These are phyloP conservation scores for Penicillium sp. DNA, from an alignment of 2,329 filamentous ascomycete genomes.

Conservation along the genomic window DNA sequence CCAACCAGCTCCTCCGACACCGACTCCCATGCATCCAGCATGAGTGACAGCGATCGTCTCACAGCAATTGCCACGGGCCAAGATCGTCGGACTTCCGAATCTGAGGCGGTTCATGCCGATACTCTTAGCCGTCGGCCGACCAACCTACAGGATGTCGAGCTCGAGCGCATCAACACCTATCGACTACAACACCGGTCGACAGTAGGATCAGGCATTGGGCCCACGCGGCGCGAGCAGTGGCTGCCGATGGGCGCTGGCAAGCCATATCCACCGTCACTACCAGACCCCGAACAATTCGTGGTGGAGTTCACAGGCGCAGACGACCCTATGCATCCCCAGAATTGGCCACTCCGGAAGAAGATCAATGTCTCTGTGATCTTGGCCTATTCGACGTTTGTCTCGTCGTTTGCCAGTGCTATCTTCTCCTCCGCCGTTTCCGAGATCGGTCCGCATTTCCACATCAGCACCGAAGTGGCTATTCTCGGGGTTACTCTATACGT, in stretches of 20 bases:
- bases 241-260: constrained; percentile 27
- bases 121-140: constrained; percentile 22
- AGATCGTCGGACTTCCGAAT: not conserved
- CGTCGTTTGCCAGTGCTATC: constrained; percentile 58
- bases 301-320: constrained; percentile 53
- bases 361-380: constrained; percentile 24
- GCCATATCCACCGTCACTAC: constrained; percentile 42
- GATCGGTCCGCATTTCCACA: constrained; percentile 52
- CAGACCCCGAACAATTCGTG: constrained; percentile 53
- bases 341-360: constrained; percentile 49
- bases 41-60: not conserved
- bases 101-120: not conserved
- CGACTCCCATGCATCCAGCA: not conserved
- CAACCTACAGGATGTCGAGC: constrained; percentile 21
- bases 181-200: constrained; percentile 29
- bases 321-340: constrained; percentile 53
- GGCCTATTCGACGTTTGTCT: constrained; percentile 50
- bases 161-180: constrained; percentile 30
- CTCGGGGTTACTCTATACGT: constrained; percentile 52
- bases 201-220: constrained; percentile 22
- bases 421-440: constrained; percentile 63
- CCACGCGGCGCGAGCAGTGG: constrained; percentile 25
- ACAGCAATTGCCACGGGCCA: not conserved
- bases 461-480: constrained; percentile 44
- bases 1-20: not conserved